These are phyloP conservation scores for Clitocybe nebularis DNA, from an alignment of 1,284 basidiomycete species.

Conservation along the genomic window DNA sequence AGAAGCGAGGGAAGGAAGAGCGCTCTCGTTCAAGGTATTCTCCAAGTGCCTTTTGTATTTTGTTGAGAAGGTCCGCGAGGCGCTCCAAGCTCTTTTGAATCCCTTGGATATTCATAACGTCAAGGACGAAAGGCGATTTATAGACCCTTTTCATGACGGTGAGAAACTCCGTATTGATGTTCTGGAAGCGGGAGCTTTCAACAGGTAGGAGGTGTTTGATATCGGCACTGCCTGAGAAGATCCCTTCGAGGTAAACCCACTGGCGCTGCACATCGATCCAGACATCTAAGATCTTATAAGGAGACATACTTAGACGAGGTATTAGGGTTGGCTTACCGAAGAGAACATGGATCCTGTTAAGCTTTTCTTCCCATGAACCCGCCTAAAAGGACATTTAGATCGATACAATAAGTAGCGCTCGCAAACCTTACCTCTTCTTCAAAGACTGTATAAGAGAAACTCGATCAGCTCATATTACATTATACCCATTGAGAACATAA, in stretches of 20 bases:
- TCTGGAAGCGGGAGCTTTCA: conserved; percentile 95
- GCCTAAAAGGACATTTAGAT: conserved; percentile 42
- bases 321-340: conserved; percentile 61
- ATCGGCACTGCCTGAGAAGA: conserved; percentile 98
- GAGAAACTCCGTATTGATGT: conserved; percentile 98
- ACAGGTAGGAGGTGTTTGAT: conserved; percentile 98
- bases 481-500: conserved; percentile 12
- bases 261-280: conserved; percentile 99
- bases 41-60: conserved; percentile 99
- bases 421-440: conserved; percentile 71
- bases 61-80: conserved; percentile 91
- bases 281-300: conserved; percentile 58
- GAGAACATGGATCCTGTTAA: conserved; percentile 92
- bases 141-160: conserved; percentile 99
- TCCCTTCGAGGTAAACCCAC: conserved; percentile 99
- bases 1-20: conserved; percentile 97
- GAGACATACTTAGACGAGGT: background rate
- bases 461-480: conserved; percentile 6
- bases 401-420: background rate
- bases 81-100: conserved; percentile 98
- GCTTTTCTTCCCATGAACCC: conserved; percentile 90
- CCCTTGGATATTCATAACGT: conserved; percentile 94
- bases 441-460: conserved; percentile 55
- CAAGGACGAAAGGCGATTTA: conserved; percentile 96
- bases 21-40: conserved; percentile 98